Evolutionary conservation across 2,329 filamentous ascomycete genomes (phyloP).

Genomic region (Thelonectria discophora): DNA sequence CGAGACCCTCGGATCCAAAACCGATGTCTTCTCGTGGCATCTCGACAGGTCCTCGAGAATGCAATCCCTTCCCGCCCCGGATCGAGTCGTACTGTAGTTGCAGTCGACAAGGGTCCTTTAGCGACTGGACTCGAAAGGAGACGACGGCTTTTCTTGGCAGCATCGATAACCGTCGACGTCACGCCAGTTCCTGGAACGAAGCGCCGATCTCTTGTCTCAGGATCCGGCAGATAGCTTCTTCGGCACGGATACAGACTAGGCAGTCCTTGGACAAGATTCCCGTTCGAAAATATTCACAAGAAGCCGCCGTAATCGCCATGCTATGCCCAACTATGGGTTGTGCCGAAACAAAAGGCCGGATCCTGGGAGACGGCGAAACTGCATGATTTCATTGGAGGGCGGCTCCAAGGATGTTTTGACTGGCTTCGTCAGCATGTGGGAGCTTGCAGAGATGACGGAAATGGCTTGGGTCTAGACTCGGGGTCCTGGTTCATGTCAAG

Average conservation of each 20-base stretch:
- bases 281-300: conserved; percentile 17
- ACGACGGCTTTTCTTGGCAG: conserved; percentile 11
- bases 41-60: conserved; percentile 1
- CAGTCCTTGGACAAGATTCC: conserved; percentile 11
- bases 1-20: conserved; percentile 5
- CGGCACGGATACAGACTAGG: conserved; percentile 15
- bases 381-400: conserved; percentile 9
- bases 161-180: conserved; percentile 23
- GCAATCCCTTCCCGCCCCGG: conserved; percentile 14
- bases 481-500: neutral
- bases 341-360: conserved; percentile 15
- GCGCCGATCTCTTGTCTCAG: conserved; percentile 27
- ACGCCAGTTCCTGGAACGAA: conserved; percentile 18
- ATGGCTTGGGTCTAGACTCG: conserved; percentile 15
- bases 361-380: conserved; percentile 11
- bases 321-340: conserved; percentile 16
- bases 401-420: conserved; percentile 6
- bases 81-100: conserved; percentile 3
- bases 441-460: conserved; percentile 14
- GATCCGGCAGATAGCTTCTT: conserved; percentile 25
- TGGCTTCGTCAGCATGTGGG: conserved; percentile 15
- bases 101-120: conserved; percentile 16
- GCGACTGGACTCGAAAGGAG: conserved; percentile 10
- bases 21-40: conserved; percentile 6
- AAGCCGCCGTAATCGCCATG: conserved; percentile 27